Evolutionary conservation across 768 basidiomycete species (phyloP), one percentile per base, ranked within the genome.

Genomic region (Naematelia encephala): DNA sequence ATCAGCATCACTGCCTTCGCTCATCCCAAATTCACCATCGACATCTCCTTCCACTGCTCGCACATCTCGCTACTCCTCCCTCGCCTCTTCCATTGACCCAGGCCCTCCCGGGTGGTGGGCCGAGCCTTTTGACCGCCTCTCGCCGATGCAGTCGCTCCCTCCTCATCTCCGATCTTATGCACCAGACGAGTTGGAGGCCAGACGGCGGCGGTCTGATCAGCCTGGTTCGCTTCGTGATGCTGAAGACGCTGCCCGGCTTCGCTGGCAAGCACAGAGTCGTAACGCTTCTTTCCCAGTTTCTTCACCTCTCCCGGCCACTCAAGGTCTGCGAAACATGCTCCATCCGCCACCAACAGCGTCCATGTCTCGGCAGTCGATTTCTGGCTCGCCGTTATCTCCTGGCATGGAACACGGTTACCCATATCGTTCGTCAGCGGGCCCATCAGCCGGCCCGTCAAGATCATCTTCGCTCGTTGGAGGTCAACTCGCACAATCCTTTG

Each of bases 71-170:
- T 70, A 69, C 42, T 65, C 69, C 8, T 73, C 72, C 13, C 51
- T 67, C 16, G 61, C 42, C 14, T 59, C 62, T 34, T 25, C 59
- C 47, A 25, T 63, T 29, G 29, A 60, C 50, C 53, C 60, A 45
- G n/a, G 23, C 5, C 44, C 53, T 0, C 5, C 34, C 16, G 72
- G 69, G 21, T 73, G 72, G 72, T 73, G 72, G 72, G 62, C 72
- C 16, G 63, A 69, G 8, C 63, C 68, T 8, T 66, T 60, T 46
- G 60, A 66, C 8, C 54, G 57, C 54, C 19, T 13, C 25, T 39
- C 16, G 4, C 25, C 29, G 29, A 42, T 26, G 10, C 50, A 16
- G 19, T 43, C 43, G 23, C 42, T 26, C 0, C 47, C 54, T 10
- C 59, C 52, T 25, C 46, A 50, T 12, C 26, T 54, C 11, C 49